phyloP scores from a whole-genome alignment of 2,329 filamentous ascomycete species.

The Penicillium oxalicum region DNA sequence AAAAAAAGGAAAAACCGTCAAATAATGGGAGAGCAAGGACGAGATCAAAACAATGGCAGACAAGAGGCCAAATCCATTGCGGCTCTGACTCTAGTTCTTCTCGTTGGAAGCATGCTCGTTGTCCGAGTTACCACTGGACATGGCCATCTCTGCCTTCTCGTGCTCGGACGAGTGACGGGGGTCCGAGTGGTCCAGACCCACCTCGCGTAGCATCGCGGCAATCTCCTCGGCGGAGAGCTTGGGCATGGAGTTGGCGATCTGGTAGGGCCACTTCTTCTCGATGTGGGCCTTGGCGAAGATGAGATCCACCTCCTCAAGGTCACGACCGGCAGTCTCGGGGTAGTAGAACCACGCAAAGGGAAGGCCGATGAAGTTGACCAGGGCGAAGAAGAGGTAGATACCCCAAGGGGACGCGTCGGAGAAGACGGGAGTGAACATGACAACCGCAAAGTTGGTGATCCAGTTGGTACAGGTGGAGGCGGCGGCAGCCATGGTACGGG shows the following conservation, averaged over 20 bases:
- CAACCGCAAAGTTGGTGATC: slow-evolving; percentile 48
- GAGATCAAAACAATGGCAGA: no score
- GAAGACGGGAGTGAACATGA: slow-evolving; percentile 44
- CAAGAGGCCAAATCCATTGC: no score
- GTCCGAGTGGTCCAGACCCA: slow-evolving; percentile 15
- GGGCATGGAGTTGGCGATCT: slow-evolving; percentile 22
- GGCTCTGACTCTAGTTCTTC: slow-evolving; percentile 1
- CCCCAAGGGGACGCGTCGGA: slow-evolving; percentile 30
- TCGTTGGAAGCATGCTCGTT: not conserved
- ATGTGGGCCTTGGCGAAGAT: slow-evolving; percentile 36
- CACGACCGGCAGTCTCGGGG: slow-evolving; percentile 40
- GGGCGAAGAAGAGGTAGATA: slow-evolving; percentile 37
- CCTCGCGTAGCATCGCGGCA: slow-evolving; percentile 18
- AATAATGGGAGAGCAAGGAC: no score
- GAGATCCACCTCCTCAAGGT: slow-evolving; percentile 37
- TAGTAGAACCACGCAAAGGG: slow-evolving; percentile 49
- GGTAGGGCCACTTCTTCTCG: slow-evolving; percentile 29
- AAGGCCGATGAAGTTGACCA: slow-evolving; percentile 39
- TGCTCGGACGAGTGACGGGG: not conserved
- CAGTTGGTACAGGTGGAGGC: slow-evolving; percentile 48
- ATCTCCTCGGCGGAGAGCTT: slow-evolving; percentile 25
- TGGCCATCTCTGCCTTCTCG: slow-evolving; percentile 17
- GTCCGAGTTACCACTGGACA: slow-evolving; percentile 14
- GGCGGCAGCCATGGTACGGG: slow-evolving; percentile 48
- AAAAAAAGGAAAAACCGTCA: no score